These are phyloP conservation scores for Rhizophora apiculata DNA, from an alignment of 345 rosid species.

Conservation along the genomic window DNA sequence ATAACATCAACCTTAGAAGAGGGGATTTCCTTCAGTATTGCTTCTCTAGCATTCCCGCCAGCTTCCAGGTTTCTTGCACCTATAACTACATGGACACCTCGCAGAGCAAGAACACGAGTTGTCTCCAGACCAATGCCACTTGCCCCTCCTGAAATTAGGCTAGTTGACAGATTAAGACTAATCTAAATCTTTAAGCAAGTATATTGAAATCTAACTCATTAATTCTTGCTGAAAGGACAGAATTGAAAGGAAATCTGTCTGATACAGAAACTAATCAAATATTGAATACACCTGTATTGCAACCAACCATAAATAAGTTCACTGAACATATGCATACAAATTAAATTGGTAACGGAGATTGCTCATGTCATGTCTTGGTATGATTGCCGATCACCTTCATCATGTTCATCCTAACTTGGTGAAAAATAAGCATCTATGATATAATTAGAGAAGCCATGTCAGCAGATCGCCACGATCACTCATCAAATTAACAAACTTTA, in stretches of 20 bases:
- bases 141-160: conserved; percentile 18
- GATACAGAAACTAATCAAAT: conserved; percentile 4
- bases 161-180: background rate
- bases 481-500: too few relatives aligned
- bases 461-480: too few relatives aligned
- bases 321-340: too few relatives aligned
- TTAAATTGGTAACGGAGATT: too few relatives aligned
- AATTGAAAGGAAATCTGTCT: background rate
- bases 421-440: too few relatives aligned
- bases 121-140: conserved; percentile 21
- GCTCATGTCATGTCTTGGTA: too few relatives aligned
- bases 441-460: too few relatives aligned
- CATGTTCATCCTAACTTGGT: too few relatives aligned
- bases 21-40: conserved; percentile 21
- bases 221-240: background rate
- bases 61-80: conserved; percentile 14
- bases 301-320: too few relatives aligned
- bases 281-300: background rate
- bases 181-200: too few relatives aligned
- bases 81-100: conserved; percentile 6
- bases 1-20: conserved; percentile 24
- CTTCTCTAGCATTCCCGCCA: conserved; percentile 13
- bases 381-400: too few relatives aligned
- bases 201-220: too few relatives aligned
- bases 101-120: conserved; percentile 15